These are phyloP conservation scores for Trametes hirsuta DNA, from an alignment of 1,284 basidiomycete genomes.

Conservation along the genomic window DNA sequence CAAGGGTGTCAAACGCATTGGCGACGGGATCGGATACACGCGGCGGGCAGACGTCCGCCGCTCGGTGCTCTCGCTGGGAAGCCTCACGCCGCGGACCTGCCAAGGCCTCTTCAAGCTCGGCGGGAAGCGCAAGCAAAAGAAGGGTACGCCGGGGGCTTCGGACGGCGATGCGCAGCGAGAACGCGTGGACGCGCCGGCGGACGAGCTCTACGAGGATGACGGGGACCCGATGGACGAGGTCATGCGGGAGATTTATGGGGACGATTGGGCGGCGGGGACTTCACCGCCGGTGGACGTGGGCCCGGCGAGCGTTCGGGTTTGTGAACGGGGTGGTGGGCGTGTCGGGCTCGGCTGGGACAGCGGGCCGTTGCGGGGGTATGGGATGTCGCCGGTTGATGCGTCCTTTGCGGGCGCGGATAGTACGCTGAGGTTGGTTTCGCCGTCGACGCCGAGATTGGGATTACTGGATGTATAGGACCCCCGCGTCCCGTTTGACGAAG, in stretches of 20 bases:
- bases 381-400: constrained; percentile 21
- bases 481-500: too few species aligned
- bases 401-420: constrained; percentile 27
- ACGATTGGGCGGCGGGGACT: constrained; percentile 27
- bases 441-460: constrained; percentile 22
- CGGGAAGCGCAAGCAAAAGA: constrained; percentile 19
- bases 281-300: constrained; percentile 12
- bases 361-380: constrained; percentile 8
- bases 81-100: constrained; percentile 30
- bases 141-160: not conserved
- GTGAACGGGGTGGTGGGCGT: constrained; percentile 13
- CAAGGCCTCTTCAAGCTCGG: constrained; percentile 27
- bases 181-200: not conserved
- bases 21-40: constrained; percentile 58
- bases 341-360: constrained; percentile 21
- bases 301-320: not conserved
- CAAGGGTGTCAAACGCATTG: constrained; percentile 52
- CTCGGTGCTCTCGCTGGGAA: constrained; percentile 24
- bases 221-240: constrained; percentile 35
- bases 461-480: too few species aligned
- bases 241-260: constrained; percentile 35
- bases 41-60: constrained; percentile 21
- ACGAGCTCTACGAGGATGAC: constrained; percentile 23
- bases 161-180: constrained; percentile 1
- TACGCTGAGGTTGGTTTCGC: constrained; percentile 29